Evolutionary conservation across 352 stramenopile species (phyloP).

Genomic region (Globisporangium mamillatum): DNA sequence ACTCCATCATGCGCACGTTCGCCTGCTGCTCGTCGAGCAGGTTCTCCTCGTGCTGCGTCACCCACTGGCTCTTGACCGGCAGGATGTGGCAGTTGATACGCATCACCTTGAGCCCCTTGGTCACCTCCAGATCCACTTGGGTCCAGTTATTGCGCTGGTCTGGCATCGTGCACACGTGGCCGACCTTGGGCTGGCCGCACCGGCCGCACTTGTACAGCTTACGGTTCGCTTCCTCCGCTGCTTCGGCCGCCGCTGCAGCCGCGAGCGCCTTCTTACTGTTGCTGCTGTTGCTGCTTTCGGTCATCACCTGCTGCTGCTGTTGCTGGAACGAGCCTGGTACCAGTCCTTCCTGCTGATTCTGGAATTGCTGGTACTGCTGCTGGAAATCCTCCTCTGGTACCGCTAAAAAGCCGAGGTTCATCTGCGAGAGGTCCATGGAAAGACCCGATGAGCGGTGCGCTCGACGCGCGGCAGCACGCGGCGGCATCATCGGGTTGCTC

Average conservation of each 20-base stretch:
- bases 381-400: constrained; percentile 63
- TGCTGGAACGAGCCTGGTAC: background rate
- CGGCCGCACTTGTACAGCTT: constrained; percentile 88
- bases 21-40: constrained; percentile 14
- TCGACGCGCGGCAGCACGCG: constrained; percentile 24
- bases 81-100: constrained; percentile 75
- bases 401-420: constrained; percentile 70
- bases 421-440: constrained; percentile 82
- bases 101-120: constrained; percentile 70
- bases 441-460: constrained; percentile 61
- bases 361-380: constrained; percentile 31
- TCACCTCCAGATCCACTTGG: constrained; percentile 74
- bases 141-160: constrained; percentile 86
- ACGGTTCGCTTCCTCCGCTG: constrained; percentile 43
- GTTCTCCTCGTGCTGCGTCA: constrained; percentile 65
- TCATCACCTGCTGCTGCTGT: constrained; percentile 9
- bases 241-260: background rate
- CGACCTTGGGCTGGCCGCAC: constrained; percentile 82
- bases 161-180: constrained; percentile 84
- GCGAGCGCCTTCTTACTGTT: constrained; percentile 27
- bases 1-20: background rate
- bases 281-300: constrained; percentile 15
- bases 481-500: background rate
- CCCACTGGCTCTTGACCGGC: constrained; percentile 63
- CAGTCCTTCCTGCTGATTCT: constrained; percentile 16